Evolutionary conservation across 2,329 filamentous ascomycete genomes (phyloP).

Genomic region (Aspergillus sp.): DNA sequence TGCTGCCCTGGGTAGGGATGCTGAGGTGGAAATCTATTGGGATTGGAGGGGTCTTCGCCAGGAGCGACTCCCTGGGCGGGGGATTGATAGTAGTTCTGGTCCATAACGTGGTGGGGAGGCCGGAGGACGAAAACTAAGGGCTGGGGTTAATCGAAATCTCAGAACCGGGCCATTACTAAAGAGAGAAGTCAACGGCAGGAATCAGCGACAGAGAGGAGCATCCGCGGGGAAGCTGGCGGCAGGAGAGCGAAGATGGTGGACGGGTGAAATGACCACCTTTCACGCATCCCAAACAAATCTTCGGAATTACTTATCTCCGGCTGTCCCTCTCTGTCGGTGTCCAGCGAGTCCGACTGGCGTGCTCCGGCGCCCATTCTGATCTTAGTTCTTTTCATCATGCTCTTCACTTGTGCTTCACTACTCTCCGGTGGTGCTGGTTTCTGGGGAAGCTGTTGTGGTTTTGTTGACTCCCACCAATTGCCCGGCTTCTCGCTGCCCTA

Average conservation of each 20-base stretch:
- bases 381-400: constrained; percentile 6
- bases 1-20: constrained; percentile 54
- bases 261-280: constrained; percentile 35
- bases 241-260: background rate
- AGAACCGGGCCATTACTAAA: constrained; percentile 12
- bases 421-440: background rate
- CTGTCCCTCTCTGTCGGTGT: background rate
- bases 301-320: constrained; percentile 13
- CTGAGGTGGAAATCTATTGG: constrained; percentile 50
- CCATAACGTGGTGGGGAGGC: constrained; percentile 32
- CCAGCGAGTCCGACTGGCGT: background rate
- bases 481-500: background rate
- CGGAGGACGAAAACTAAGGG: constrained; percentile 9
- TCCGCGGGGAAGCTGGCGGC: background rate
- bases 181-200: background rate
- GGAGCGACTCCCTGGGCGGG: constrained; percentile 34
- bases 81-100: constrained; percentile 43
- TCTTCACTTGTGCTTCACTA: background rate
- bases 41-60: constrained; percentile 56
- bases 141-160: background rate
- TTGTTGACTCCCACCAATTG: background rate
- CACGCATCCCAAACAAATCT: constrained; percentile 6
- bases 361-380: background rate
- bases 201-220: background rate
- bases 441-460: background rate